A percentile compares a stretch with the other conserved stretches of the same genome.
Evolutionary conservation across 331 rosid genomes (phyloP).

Genomic region (Malus hybrid): DNA sequence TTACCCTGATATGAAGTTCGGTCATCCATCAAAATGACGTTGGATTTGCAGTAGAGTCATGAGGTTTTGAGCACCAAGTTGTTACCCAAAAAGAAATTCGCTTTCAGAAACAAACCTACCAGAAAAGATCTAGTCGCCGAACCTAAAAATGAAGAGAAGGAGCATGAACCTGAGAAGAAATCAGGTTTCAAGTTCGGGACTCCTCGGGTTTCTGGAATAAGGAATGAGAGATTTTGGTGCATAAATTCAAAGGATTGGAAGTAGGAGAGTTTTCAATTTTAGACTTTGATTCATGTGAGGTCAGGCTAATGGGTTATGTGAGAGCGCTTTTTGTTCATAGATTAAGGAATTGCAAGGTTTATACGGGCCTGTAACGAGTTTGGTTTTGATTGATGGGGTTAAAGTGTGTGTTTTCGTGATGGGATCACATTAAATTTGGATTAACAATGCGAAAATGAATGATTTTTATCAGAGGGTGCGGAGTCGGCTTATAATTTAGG

Average conservation of each 20-base stretch:
- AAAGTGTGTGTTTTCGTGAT: constrained; percentile 53
- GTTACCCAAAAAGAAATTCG: constrained; percentile 29
- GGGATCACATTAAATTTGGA: constrained; percentile 90
- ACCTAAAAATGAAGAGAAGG: too few species aligned
- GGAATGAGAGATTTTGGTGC: constrained; percentile 39
- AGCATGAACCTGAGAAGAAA: too few species aligned
- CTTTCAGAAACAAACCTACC: too few species aligned
- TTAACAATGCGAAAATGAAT: constrained; percentile 51
- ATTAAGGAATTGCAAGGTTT: constrained; percentile 53
- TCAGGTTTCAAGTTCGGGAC: constrained; percentile 15
- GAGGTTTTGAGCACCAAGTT: constrained; percentile 42
- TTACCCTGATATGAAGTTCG: constrained; percentile 81
- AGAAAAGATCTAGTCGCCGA: too few species aligned
- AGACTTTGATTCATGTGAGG: constrained; percentile 79
- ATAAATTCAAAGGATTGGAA: constrained; percentile 42
- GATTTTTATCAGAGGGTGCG: constrained; percentile 83
- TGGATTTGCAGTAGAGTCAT: constrained; percentile 51
- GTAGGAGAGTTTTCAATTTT: constrained; percentile 73
- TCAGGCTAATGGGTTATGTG: constrained; percentile 54
- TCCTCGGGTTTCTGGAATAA: constrained; percentile 60
- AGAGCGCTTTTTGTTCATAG: constrained; percentile 70
- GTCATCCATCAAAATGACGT: constrained; percentile 56
- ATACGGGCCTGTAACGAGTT: constrained; percentile 65
- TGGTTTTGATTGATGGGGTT: constrained; percentile 63
- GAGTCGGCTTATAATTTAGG: constrained; percentile 85